These are phyloP conservation scores for Quercus phellos DNA, from an alignment of 331 rosid species.

Conservation along the genomic window DNA sequence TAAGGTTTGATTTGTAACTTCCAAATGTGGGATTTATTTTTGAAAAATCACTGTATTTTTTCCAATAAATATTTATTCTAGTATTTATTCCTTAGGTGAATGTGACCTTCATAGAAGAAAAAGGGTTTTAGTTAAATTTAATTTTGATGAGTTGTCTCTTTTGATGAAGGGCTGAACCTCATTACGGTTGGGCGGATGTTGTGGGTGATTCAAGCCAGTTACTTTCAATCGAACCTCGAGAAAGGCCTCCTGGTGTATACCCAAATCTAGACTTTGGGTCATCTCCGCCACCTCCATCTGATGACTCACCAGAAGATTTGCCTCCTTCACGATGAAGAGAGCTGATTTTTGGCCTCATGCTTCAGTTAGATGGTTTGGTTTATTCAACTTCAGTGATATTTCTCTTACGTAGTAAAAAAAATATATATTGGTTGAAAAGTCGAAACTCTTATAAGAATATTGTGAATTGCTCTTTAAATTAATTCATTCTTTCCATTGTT, in stretches of 20 bases:
- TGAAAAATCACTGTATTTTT: too few relatives aligned
- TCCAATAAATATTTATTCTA: too few relatives aligned
- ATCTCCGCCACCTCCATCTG: conserved; percentile 29
- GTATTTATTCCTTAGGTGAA: not conserved
- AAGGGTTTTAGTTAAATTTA: not conserved
- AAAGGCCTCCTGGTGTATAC: conserved; percentile 79
- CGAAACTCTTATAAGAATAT: conserved; percentile 27
- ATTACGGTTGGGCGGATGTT: conserved; percentile 95
- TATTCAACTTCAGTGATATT: conserved; percentile 6
- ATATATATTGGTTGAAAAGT: too few relatives aligned
- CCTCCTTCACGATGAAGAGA: conserved; percentile 43
- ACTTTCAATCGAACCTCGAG: conserved; percentile 73
- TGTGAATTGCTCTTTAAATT: conserved; percentile 28
- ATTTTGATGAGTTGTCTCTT: conserved; percentile 1
- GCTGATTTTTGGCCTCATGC: conserved; percentile 1
- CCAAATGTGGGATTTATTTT: too few relatives aligned
- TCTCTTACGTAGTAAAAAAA: not conserved
- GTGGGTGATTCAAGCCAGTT: conserved; percentile 88
- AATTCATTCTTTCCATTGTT: conserved; percentile 57
- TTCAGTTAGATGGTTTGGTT: conserved; percentile 13
- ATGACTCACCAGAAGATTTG: conserved; percentile 41
- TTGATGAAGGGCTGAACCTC: conserved; percentile 81
- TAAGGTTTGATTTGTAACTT: too few relatives aligned
- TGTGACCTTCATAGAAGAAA: not conserved
- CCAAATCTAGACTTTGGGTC: conserved; percentile 64